Evolutionary conservation across 441 rosid genomes (phyloP).

Genomic region (Euphorbia neoarborescens): DNA sequence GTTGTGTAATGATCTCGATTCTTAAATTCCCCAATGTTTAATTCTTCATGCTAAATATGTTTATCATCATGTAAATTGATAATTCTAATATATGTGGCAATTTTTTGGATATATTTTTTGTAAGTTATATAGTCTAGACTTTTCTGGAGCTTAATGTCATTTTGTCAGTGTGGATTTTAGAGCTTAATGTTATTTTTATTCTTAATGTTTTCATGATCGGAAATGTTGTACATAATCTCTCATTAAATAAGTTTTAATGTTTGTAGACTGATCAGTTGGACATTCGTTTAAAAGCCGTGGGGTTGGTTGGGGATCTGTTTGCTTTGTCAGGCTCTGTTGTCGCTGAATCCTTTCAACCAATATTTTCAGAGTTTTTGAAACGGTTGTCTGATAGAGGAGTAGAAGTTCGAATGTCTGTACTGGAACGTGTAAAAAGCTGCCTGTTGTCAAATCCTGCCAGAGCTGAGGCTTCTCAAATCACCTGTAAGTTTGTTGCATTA

Average conservation of each 20-base stretch:
- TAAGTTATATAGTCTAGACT: background rate
- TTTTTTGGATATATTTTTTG: background rate
- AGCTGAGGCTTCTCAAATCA: conserved; percentile 75
- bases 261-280: conserved; percentile 87
- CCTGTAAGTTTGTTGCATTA: conserved; percentile 47
- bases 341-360: conserved; percentile 66
- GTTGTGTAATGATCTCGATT: conserved; percentile 2
- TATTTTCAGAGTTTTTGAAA: conserved; percentile 88
- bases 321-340: conserved; percentile 61
- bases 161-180: background rate
- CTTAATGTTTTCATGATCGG: conserved; percentile 6
- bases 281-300: conserved; percentile 83
- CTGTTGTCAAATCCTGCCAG: conserved; percentile 67
- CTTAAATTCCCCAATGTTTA: background rate
- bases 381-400: conserved; percentile 94
- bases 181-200: background rate
- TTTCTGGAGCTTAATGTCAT: background rate
- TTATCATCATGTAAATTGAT: background rate
- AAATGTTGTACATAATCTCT: conserved; percentile 20
- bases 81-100: background rate
- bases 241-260: conserved; percentile 20
- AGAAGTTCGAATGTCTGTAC: conserved; percentile 78
- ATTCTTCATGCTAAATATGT: background rate
- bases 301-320: conserved; percentile 83
- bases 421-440: conserved; percentile 79